Evolutionary conservation across 1,284 basidiomycete species (phyloP).

Genomic region (Pterulicium gracile): DNA sequence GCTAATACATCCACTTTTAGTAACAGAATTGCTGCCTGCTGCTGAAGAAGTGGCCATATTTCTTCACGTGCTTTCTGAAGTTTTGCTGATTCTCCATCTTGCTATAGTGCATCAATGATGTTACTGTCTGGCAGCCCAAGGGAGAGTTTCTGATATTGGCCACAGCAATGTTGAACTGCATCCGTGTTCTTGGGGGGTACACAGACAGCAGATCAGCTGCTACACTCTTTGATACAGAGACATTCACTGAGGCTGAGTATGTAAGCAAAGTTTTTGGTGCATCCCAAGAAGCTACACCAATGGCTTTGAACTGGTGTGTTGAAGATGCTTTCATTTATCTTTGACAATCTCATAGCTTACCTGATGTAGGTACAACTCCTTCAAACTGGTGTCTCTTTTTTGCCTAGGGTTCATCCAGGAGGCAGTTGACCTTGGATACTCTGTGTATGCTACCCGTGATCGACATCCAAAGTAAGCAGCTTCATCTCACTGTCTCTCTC

Average conservation of each 20-base stretch:
- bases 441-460: constrained; percentile 42
- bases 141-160: constrained; percentile 22
- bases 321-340: no score
- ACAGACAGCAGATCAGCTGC: constrained; percentile 35
- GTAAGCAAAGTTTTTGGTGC: constrained; percentile 27
- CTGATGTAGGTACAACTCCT: constrained; percentile 46
- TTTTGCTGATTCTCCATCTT: background rate
- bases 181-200: constrained; percentile 51
- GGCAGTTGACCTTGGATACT: constrained; percentile 51
- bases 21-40: constrained; percentile 42
- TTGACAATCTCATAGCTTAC: constrained; percentile 9
- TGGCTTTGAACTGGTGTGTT: constrained; percentile 46
- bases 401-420: constrained; percentile 46
- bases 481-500: background rate
- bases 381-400: constrained; percentile 53
- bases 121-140: constrained; percentile 42
- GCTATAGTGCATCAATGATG: constrained; percentile 40
- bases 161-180: constrained; percentile 44
- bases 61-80: constrained; percentile 1
- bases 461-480: constrained; percentile 48
- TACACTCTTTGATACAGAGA: constrained; percentile 48
- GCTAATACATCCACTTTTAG: constrained; percentile 20
- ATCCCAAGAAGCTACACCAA: constrained; percentile 33
- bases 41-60: constrained; percentile 46
- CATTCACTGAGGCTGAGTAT: constrained; percentile 47